A percentile compares a stretch with the other conserved stretches of the same genome.
Evolutionary conservation across 345 rosid species (phyloP).

Genomic region (Excoecaria agallocha): DNA sequence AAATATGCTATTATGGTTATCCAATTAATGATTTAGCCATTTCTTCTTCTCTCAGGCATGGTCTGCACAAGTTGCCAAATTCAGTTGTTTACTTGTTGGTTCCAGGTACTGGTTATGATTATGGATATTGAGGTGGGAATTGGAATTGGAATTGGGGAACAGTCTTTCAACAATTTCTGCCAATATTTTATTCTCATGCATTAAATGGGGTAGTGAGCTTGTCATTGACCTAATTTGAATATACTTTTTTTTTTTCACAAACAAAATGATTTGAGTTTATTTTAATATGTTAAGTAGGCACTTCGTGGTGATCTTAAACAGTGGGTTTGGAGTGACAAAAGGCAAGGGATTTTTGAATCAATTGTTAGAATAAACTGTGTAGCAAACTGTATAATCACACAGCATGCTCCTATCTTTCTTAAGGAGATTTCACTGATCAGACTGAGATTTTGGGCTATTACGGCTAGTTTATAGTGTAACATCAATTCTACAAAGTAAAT

Average conservation of each 20-base stretch:
- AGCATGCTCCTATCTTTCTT: neutral
- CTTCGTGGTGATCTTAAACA: neutral
- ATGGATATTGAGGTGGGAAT: neutral
- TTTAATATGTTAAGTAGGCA: neutral
- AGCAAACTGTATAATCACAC: constrained; percentile 1
- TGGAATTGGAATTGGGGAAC: neutral
- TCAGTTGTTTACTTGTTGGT: constrained; percentile 82
- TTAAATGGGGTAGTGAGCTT: neutral
- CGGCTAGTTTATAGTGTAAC: neutral
- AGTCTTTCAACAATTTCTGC: neutral
- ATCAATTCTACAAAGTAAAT: neutral
- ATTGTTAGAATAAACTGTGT: neutral
- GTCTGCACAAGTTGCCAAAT: constrained; percentile 79
- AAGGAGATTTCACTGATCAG: neutral
- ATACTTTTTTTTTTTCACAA: neutral
- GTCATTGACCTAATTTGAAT: neutral
- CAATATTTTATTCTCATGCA: neutral
- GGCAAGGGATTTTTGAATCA: neutral
- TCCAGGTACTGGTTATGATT: constrained; percentile 57
- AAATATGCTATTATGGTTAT: constrained; percentile 18
- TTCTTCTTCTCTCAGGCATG: constrained; percentile 64
- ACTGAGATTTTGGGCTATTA: neutral
- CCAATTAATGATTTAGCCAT: constrained; percentile 22
- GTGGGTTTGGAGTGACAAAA: neutral
- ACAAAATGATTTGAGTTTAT: neutral